These are phyloP conservation scores for Dactylellina cionopaga DNA, from an alignment of 2,329 filamentous ascomycete genomes.

Conservation along the genomic window DNA sequence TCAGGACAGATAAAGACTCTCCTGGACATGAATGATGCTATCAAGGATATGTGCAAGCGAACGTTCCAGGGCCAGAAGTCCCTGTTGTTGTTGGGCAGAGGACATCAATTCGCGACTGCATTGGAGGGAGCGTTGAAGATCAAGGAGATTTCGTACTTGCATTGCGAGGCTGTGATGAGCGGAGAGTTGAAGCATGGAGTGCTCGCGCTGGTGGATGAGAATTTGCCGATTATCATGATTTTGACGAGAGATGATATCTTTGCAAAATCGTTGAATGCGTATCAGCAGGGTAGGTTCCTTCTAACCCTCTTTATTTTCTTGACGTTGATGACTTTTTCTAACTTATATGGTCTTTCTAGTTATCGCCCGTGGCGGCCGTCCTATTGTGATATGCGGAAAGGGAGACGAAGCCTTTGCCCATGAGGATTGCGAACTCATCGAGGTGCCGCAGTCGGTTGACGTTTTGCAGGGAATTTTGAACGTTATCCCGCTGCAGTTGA, in stretches of 20 bases:
- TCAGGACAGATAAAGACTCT: constrained; percentile 93
- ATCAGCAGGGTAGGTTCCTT: constrained; percentile 81
- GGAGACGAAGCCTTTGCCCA: constrained; percentile 87
- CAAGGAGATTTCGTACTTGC: constrained; percentile 99
- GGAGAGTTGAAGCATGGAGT: constrained; percentile 99
- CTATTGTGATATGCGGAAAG: constrained; percentile 98
- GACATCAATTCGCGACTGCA: constrained; percentile 95
- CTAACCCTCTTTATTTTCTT: neutral
- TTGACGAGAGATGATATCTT: constrained; percentile 95
- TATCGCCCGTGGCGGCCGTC: constrained; percentile 92
- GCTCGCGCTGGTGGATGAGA: constrained; percentile 94
- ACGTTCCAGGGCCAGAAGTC: constrained; percentile 98
- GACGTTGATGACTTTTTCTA: constrained; percentile 36
- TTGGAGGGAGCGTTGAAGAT: constrained; percentile 98
- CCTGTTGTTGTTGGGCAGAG: constrained; percentile 88
- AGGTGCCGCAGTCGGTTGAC: constrained; percentile 95
- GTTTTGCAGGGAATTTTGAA: constrained; percentile 96
- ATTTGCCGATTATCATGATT: constrained; percentile 99
- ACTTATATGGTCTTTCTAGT: constrained; percentile 67
- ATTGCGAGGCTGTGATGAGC: constrained; percentile 99
- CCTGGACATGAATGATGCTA: constrained; percentile 86
- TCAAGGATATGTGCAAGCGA: constrained; percentile 92
- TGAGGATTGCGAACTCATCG: constrained; percentile 93
- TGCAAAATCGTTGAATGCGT: constrained; percentile 98
- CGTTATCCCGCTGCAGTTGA: constrained; percentile 95